phyloP scores from a whole-genome alignment of 768 basidiomycete genomes.

The Amanita phalloides region DNA sequence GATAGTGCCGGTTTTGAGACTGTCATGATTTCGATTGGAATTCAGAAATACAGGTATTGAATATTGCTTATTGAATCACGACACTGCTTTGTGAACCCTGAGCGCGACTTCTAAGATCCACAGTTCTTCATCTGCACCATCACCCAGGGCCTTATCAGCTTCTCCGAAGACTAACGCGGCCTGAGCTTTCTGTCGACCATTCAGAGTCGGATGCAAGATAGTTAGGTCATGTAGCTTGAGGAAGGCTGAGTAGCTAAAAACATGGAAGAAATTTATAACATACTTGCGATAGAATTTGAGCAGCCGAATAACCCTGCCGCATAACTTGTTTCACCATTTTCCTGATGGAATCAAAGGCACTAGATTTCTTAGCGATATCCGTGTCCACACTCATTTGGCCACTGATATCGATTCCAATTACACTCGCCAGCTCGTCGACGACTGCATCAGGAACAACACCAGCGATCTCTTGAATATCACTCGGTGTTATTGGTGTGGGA shows the following conservation, averaged over 20 bases:
- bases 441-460: conserved; percentile 81
- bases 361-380: conserved; percentile 22
- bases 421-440: conserved; percentile 55
- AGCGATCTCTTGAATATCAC: conserved; percentile 92
- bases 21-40: neutral
- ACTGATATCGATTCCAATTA: conserved; percentile 62
- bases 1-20: neutral
- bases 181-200: conserved; percentile 67
- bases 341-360: conserved; percentile 52
- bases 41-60: neutral
- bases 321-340: conserved; percentile 66
- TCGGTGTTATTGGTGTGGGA: conserved; percentile 61
- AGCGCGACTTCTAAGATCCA: conserved; percentile 90
- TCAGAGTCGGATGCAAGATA: conserved; percentile 71
- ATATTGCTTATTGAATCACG: conserved; percentile 5
- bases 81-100: conserved; percentile 58
- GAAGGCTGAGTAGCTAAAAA: conserved; percentile 5
- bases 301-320: conserved; percentile 86
- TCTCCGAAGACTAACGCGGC: conserved; percentile 85
- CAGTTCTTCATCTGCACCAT: conserved; percentile 95
- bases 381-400: conserved; percentile 40
- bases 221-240: conserved; percentile 83
- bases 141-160: conserved; percentile 91
- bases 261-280: conserved; percentile 13
- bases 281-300: conserved; percentile 84